Conservation (phyloP, 352 stramenopile genomes). For the Pythium dissimile region DNA sequence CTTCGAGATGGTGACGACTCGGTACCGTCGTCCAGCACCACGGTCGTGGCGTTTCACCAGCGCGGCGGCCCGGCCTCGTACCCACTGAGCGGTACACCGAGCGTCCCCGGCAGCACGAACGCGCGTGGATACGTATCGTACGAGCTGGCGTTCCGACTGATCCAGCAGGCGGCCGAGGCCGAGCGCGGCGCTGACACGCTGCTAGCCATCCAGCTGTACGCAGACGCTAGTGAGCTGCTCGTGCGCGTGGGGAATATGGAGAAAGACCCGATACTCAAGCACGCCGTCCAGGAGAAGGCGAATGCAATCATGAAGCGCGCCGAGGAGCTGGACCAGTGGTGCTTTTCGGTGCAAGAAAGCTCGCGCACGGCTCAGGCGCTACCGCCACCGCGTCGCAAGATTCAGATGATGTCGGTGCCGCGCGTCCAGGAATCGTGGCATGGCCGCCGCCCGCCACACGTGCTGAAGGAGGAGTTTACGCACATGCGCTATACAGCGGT, state of each 20-base stretch:
- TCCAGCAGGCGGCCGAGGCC: constrained; percentile 41
- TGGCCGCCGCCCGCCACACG: constrained; percentile 24
- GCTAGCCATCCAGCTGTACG: constrained; percentile 41
- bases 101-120: background rate
- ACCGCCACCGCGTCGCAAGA: constrained; percentile 32
- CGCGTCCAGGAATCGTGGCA: constrained; percentile 38
- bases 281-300: constrained; percentile 42
- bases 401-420: constrained; percentile 42
- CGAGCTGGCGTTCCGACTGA: constrained; percentile 42
- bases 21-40: background rate
- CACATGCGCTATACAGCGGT: constrained; percentile 49
- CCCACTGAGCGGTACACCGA: constrained; percentile 1
- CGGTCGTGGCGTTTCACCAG: background rate
- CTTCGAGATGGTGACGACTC: constrained; percentile 7
- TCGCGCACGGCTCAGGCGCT: constrained; percentile 28
- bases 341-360: constrained; percentile 39
- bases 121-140: constrained; percentile 30
- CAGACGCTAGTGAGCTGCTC: constrained; percentile 31
- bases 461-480: constrained; percentile 33
- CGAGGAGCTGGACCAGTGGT: constrained; percentile 44
- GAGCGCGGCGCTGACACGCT: constrained; percentile 31
- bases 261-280: constrained; percentile 33
- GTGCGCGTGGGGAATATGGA: constrained; percentile 32
- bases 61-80: background rate
- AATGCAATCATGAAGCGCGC: constrained; percentile 42